These are phyloP conservation scores for Phytophthora sp. DNA, from an alignment of 352 stramenopile species.

Conservation along the genomic window DNA sequence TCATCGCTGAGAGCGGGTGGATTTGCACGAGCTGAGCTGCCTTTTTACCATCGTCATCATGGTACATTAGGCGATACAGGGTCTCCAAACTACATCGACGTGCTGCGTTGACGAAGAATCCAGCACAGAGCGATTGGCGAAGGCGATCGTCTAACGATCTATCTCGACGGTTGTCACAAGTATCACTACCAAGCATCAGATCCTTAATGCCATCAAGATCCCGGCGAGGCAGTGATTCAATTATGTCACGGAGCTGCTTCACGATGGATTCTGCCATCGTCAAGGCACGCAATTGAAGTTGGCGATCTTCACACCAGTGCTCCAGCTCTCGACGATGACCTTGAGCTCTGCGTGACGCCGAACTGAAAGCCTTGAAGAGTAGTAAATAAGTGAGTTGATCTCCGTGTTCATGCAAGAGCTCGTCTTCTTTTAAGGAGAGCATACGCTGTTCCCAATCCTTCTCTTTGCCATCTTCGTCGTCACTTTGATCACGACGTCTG, in stretches of 20 bases:
- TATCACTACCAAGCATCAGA: neutral
- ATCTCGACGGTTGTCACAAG: neutral
- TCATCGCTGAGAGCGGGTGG: slow-evolving; percentile 67
- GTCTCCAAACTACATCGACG: slow-evolving; percentile 65
- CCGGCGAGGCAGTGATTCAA: slow-evolving; percentile 33
- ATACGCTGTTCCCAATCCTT: slow-evolving; percentile 48
- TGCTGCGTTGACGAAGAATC: slow-evolving; percentile 73
- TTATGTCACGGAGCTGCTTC: slow-evolving; percentile 68
- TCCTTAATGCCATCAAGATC: slow-evolving; percentile 37
- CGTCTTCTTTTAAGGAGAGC: slow-evolving; percentile 43
- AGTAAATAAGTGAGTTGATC: slow-evolving; percentile 65
- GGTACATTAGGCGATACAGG: slow-evolving; percentile 55
- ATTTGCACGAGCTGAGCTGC: slow-evolving; percentile 63
- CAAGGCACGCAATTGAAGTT: slow-evolving; percentile 59
- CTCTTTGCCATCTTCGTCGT: slow-evolving; percentile 22
- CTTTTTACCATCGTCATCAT: slow-evolving; percentile 20
- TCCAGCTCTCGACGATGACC: slow-evolving; percentile 28
- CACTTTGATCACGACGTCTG: slow-evolving; percentile 8
- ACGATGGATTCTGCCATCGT: slow-evolving; percentile 57
- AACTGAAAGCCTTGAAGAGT: slow-evolving; percentile 53
- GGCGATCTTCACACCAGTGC: slow-evolving; percentile 58
- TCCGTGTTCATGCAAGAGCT: slow-evolving; percentile 55
- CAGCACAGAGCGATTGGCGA: slow-evolving; percentile 55
- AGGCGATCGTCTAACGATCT: slow-evolving; percentile 41
- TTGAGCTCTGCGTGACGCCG: slow-evolving; percentile 12